phyloP scores from a whole-genome alignment of 768 basidiomycete species.

The Leccinum obscurum region DNA sequence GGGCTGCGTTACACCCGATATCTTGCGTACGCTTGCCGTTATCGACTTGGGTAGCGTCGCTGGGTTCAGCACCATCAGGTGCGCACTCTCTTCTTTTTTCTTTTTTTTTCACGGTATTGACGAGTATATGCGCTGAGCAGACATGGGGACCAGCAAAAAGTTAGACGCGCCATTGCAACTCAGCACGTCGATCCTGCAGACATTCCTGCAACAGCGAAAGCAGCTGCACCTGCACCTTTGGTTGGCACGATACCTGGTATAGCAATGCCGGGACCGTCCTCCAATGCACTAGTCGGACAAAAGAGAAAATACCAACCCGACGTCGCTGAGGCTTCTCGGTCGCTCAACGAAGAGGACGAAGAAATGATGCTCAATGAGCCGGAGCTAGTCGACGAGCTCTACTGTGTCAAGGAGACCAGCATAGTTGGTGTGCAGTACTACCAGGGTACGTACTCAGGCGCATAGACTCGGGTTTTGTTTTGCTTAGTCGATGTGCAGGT shows the following conservation, averaged over 20 bases:
- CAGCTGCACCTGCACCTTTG: slow-evolving; percentile 6
- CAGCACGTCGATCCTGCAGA: slow-evolving; percentile 58
- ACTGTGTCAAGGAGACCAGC: slow-evolving; percentile 54
- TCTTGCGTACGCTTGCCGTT: slow-evolving; percentile 50
- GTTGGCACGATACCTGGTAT: slow-evolving; percentile 1
- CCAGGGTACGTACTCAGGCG: slow-evolving; percentile 41
- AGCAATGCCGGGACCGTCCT: slow-evolving; percentile 12
- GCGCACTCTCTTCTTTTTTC: slow-evolving; percentile 14
- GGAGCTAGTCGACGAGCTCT: slow-evolving; percentile 66
- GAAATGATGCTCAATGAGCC: slow-evolving; percentile 44
- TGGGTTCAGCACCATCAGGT: slow-evolving; percentile 58
- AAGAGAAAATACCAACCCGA: slow-evolving; percentile 46
- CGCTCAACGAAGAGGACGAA: slow-evolving; percentile 40
- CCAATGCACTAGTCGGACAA: slow-evolving; percentile 23
- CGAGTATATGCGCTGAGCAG: slow-evolving; percentile 33
- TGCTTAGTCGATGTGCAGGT: slow-evolving; percentile 42
- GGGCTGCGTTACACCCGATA: slow-evolving; percentile 69
- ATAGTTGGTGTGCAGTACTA: slow-evolving; percentile 89
- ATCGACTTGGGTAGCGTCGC: slow-evolving; percentile 42
- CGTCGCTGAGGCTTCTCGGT: slow-evolving; percentile 19
- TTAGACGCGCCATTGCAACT: slow-evolving; percentile 55
- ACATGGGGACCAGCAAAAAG: slow-evolving; percentile 59
- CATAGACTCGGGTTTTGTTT: neutral
- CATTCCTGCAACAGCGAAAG: slow-evolving; percentile 47
- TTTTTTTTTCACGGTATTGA: neutral